Conservation (phyloP, 345 rosid species). For the Trapa incisa region DNA sequence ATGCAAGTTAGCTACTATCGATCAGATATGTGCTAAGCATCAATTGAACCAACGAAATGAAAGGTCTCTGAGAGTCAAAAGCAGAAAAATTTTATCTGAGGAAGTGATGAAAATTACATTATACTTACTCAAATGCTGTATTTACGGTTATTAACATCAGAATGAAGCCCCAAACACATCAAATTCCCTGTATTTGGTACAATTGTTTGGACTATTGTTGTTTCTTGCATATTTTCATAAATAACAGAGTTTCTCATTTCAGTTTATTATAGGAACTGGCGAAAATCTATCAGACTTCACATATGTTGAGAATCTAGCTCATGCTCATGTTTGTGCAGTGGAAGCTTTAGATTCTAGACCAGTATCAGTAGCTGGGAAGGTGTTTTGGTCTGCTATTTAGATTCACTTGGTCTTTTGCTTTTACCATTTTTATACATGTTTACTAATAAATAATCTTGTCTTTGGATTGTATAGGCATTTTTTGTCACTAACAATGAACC, state of each 20-base stretch:
- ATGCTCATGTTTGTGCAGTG: slow-evolving; percentile 72
- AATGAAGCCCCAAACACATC: background rate
- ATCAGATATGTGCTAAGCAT: background rate
- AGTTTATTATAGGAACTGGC: slow-evolving; percentile 76
- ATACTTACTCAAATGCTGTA: background rate
- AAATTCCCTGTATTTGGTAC: background rate
- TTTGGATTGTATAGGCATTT: slow-evolving; percentile 47
- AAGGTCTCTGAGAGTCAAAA: background rate
- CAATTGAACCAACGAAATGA: background rate
- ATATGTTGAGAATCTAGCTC: slow-evolving; percentile 73
- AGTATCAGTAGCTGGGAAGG: slow-evolving; percentile 91
- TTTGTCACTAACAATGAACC: slow-evolving; percentile 81
- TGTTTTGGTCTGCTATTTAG: slow-evolving; percentile 13
- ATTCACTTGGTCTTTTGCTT: background rate
- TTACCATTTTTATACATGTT: background rate
- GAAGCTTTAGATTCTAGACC: slow-evolving; percentile 59
- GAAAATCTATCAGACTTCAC: slow-evolving; percentile 85
- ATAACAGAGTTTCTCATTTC: slow-evolving; percentile 40
- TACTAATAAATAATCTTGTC: background rate
- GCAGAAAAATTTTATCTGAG: background rate
- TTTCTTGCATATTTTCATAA: slow-evolving; percentile 7
- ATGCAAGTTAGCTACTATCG: background rate
- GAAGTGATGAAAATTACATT: background rate
- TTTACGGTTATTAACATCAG: background rate
- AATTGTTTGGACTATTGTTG: background rate